These are phyloP conservation scores for Solanum aculeatissimum DNA, from an alignment of 305 asterid species.

Conservation along the genomic window DNA sequence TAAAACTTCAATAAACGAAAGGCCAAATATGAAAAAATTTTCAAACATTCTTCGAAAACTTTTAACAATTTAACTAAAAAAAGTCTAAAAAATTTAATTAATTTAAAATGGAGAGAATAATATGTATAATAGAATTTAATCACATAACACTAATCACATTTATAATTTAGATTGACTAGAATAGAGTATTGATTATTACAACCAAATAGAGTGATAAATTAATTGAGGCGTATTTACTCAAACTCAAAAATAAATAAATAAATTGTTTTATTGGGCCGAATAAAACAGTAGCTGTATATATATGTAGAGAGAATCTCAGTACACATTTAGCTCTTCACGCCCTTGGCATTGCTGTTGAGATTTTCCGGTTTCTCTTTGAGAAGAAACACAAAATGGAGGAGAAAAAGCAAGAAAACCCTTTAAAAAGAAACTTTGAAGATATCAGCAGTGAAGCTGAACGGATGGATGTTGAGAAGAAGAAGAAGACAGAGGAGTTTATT, in stretches of 20 bases:
- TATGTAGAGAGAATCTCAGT: not conserved
- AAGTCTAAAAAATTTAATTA: too few species aligned
- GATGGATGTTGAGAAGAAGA: conserved; percentile 28
- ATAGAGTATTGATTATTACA: not conserved
- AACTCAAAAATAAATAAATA: not conserved
- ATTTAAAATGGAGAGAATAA: rapidly evolving
- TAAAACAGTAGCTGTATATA: not conserved
- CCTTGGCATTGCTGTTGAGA: not conserved
- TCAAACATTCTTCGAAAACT: too few species aligned
- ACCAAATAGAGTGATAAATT: not conserved
- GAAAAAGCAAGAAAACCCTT: conserved; percentile 23
- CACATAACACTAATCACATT: not conserved
- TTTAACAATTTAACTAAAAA: too few species aligned
- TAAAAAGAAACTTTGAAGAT: conserved; percentile 36
- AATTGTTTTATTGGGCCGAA: not conserved
- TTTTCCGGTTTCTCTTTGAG: not conserved
- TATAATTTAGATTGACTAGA: not conserved
- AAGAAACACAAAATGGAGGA: conserved; percentile 20
- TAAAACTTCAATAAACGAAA: too few species aligned
- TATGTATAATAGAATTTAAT: not conserved
- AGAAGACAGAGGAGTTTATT: conserved; percentile 10
- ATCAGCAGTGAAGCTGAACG: conserved; percentile 16
- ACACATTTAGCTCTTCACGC: not conserved
- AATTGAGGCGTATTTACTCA: not conserved
- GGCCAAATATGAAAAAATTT: too few species aligned